phyloP scores from a whole-genome alignment of 2,329 filamentous ascomycete species.

The Fusarium kyushuense region DNA sequence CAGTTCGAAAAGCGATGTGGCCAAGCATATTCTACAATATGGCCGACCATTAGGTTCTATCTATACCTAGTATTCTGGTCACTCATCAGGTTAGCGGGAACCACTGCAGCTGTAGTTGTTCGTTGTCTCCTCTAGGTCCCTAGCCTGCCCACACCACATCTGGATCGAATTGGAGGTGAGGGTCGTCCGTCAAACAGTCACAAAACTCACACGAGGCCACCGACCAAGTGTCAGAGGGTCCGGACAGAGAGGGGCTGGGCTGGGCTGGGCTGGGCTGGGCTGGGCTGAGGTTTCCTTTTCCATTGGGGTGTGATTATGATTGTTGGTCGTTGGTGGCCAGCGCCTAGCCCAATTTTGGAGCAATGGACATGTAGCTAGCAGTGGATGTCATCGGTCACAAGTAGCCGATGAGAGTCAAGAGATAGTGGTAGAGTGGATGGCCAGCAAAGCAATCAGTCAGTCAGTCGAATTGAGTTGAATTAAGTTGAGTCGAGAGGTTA shows the following conservation, averaged over 20 bases:
- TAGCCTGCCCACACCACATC: conserved; percentile 32
- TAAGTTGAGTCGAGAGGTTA: conserved; percentile 1
- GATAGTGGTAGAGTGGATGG: conserved; percentile 24
- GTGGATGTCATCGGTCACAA: conserved; percentile 43
- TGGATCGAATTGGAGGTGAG: conserved; percentile 32
- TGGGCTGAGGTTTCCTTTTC: conserved; percentile 29
- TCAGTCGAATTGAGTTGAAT: neutral
- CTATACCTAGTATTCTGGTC: conserved; percentile 6
- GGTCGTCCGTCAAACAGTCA: conserved; percentile 32
- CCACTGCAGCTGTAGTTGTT: conserved; percentile 26
- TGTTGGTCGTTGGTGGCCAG: conserved; percentile 45
- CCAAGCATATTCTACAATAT: conserved; percentile 21
- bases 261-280: conserved; percentile 43
- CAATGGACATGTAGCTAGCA: conserved; percentile 45
- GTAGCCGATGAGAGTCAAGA: conserved; percentile 37
- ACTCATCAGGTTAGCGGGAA: conserved; percentile 34
- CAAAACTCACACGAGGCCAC: conserved; percentile 38
- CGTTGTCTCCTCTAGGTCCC: conserved; percentile 19
- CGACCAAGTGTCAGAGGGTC: conserved; percentile 32
- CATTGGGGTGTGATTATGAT: conserved; percentile 34
- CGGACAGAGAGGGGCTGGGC: conserved; percentile 43
- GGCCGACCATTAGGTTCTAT: conserved; percentile 17
- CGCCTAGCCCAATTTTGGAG: conserved; percentile 46
- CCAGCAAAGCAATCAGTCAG: conserved; percentile 14
- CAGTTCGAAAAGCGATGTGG: conserved; percentile 41